Conservation (phyloP, 1,139 yeast genomes). For the Taphrina wiesneri region DNA sequence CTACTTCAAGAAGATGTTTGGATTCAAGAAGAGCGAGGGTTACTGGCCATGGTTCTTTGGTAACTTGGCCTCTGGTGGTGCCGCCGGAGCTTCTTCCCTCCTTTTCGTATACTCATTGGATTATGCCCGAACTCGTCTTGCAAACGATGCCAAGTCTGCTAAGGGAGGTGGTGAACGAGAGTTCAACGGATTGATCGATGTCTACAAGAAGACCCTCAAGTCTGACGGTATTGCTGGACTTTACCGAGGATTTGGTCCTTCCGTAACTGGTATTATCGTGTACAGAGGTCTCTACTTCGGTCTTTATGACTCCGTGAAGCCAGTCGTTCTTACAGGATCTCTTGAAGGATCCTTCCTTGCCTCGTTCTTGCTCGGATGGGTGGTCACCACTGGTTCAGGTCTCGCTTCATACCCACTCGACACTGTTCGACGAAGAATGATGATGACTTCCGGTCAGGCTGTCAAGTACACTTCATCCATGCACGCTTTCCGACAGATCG, state of each 20-base stretch:
- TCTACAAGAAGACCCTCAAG: slow-evolving; percentile 73
- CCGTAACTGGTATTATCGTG: slow-evolving; percentile 75
- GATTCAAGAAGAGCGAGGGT: slow-evolving; percentile 67
- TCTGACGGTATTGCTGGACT: slow-evolving; percentile 78
- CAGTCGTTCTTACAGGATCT: slow-evolving; percentile 69
- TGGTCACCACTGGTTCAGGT: slow-evolving; percentile 75
- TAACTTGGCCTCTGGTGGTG: slow-evolving; percentile 81
- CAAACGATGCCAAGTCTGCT: slow-evolving; percentile 75
- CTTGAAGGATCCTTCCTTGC: slow-evolving; percentile 72
- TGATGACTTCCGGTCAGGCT: slow-evolving; percentile 83
- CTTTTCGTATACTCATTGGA: slow-evolving; percentile 76
- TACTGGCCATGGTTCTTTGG: slow-evolving; percentile 74
- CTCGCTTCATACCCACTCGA: slow-evolving; percentile 80
- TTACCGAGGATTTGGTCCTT: slow-evolving; percentile 82
- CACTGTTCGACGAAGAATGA: slow-evolving; percentile 84
- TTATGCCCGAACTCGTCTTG: slow-evolving; percentile 82
- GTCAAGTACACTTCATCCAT: slow-evolving; percentile 74
- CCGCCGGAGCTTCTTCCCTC: slow-evolving; percentile 77
- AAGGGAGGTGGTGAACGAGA: slow-evolving; percentile 73
- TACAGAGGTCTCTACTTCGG: slow-evolving; percentile 86
- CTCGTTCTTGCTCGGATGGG: slow-evolving; percentile 76
- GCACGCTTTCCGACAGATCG: slow-evolving; percentile 70
- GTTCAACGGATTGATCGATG: slow-evolving; percentile 76
- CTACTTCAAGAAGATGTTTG: slow-evolving; percentile 74
- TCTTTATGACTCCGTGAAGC: slow-evolving; percentile 76